A percentile compares a stretch with the other conserved stretches of the same genome.
These are phyloP conservation scores for Toxicodendron radicans DNA, from an alignment of 345 rosid species.

Conservation along the genomic window DNA sequence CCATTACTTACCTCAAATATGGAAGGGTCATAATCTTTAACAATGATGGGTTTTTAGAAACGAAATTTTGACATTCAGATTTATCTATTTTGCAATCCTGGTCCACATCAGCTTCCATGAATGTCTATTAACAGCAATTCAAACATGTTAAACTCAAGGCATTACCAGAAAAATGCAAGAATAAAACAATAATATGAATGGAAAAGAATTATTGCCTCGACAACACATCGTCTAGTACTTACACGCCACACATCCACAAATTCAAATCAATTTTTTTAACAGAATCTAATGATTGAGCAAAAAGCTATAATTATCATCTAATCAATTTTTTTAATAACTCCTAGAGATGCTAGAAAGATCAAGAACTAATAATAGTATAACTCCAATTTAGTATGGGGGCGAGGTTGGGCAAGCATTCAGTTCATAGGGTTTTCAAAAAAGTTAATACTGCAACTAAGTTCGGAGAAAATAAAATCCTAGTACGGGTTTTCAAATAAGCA, in stretches of 20 bases:
- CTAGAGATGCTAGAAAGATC: background rate
- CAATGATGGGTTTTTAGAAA: conserved; percentile 78
- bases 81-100: conserved; percentile 86
- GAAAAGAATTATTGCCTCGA: background rate
- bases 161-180: no score
- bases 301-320: background rate
- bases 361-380: background rate
- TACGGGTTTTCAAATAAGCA: no score
- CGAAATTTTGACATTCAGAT: conserved; percentile 82
- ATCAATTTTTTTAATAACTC: background rate
- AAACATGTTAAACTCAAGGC: background rate
- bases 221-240: background rate
- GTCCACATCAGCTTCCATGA: conserved; percentile 81
- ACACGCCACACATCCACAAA: background rate
- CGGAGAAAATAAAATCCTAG: no score
- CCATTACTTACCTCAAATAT: conserved; percentile 64
- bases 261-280: background rate
- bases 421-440: background rate
- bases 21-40: conserved; percentile 94
- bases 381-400: background rate
- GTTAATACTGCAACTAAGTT: background rate
- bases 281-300: background rate
- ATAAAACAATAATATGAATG: background rate
- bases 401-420: background rate
- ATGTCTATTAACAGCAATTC: conserved; percentile 55